These are phyloP conservation scores for Aspergillus sp. DNA, from an alignment of 2,329 filamentous ascomycete species.

Conservation along the genomic window DNA sequence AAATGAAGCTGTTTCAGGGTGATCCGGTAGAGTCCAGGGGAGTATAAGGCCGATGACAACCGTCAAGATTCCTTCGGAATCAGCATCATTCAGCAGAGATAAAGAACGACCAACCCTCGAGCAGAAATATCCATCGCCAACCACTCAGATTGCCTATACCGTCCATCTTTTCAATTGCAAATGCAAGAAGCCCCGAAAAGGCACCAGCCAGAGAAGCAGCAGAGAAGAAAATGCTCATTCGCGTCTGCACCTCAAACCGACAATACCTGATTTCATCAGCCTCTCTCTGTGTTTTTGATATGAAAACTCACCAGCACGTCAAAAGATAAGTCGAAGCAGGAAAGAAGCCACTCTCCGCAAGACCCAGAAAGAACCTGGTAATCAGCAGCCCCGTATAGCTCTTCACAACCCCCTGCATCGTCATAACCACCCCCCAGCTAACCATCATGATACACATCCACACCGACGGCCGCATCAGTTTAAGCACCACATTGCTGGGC, in stretches of 20 bases:
- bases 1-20: conserved; percentile 68
- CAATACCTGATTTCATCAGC: background rate
- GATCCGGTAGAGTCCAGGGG: conserved; percentile 65
- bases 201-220: conserved; percentile 56
- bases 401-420: conserved; percentile 48
- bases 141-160: conserved; percentile 50
- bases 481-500: conserved; percentile 41
- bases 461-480: conserved; percentile 45
- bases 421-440: conserved; percentile 25
- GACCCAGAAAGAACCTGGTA: conserved; percentile 44
- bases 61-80: conserved; percentile 50
- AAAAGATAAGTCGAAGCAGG: too few relatives aligned
- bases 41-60: conserved; percentile 51
- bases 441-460: conserved; percentile 51
- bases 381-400: conserved; percentile 48
- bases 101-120: conserved; percentile 31
- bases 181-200: conserved; percentile 56
- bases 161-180: conserved; percentile 53
- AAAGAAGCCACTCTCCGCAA: conserved; percentile 34
- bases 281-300: too few relatives aligned
- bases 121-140: conserved; percentile 50
- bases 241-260: conserved; percentile 71
- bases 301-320: too few relatives aligned
- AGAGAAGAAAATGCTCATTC: conserved; percentile 85
- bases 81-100: background rate